Percentiles rank a stretch among this genome's conserved stretches.
These are phyloP conservation scores for Sphagnum tenellum DNA, from an alignment of 225 moss, liverwort and hornwort species.

Conservation along the genomic window DNA sequence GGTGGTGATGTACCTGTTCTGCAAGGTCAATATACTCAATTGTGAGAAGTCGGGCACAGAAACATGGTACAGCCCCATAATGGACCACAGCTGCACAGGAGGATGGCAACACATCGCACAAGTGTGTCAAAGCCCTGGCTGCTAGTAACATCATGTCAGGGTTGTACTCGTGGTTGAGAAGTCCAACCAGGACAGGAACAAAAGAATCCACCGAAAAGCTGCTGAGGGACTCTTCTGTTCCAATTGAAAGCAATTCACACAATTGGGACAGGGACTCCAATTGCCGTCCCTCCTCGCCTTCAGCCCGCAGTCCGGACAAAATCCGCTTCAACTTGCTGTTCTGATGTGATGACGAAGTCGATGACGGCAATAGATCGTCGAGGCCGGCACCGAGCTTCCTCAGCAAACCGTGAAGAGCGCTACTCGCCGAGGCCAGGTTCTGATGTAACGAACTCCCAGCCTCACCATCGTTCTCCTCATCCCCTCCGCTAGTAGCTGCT, in stretches of 20 bases:
- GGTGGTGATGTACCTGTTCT: constrained; percentile 58
- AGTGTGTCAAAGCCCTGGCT: constrained; percentile 97
- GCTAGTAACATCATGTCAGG: constrained; percentile 99
- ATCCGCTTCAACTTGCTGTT: constrained; percentile 94
- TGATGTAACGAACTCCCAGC: constrained; percentile 88
- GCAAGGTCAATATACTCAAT: constrained; percentile 99
- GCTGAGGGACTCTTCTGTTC: constrained; percentile 98
- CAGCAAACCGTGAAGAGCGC: constrained; percentile 85
- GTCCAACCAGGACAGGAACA: constrained; percentile 93
- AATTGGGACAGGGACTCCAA: constrained; percentile 94
- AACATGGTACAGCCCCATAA: constrained; percentile 95
- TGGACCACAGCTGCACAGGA: constrained; percentile 99
- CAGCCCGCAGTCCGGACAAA: constrained; percentile 87
- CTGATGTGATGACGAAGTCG: constrained; percentile 85
- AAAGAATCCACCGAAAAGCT: constrained; percentile 99
- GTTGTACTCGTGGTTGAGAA: constrained; percentile 94
- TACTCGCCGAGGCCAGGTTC: constrained; percentile 92
- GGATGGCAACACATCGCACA: constrained; percentile 98
- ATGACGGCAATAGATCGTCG: constrained; percentile 89
- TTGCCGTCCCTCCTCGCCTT: constrained; percentile 94
- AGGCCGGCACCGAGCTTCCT: constrained; percentile 95
- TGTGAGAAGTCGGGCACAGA: constrained; percentile 89
- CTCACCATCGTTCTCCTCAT: constrained; percentile 89
- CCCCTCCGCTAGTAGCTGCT: constrained; percentile 41
- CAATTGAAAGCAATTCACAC: constrained; percentile 96